Base-by-base conservation (phyloP, 2,329 filamentous ascomycete genomes). In the Cladophialophora exuberans region DNA sequence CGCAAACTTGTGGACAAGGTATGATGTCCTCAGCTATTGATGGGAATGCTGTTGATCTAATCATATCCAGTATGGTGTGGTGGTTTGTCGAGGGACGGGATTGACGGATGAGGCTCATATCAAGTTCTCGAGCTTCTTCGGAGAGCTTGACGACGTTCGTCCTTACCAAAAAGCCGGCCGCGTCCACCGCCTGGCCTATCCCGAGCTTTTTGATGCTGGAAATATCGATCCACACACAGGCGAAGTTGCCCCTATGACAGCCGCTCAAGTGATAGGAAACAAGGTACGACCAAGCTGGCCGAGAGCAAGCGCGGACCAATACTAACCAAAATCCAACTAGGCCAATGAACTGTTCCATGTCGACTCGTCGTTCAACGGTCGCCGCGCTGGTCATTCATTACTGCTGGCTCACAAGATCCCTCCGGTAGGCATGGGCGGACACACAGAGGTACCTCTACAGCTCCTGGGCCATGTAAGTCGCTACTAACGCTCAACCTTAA, bases 301-400 rank as follows among this genome's bases (percentile, higher is more conserved):
- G n/a, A n/a, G n/a, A n/a, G n/a, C n/a, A n/a, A n/a, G n/a, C n/a
- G n/a, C n/a, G n/a, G n/a, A 31, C 6, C 28, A 31, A 31, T 31
- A 31, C 13, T n/a, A n/a, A n/a, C n/a, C n/a, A n/a, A n/a, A n/a
- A n/a, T n/a, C 33, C 33, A 36, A 36, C 33, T 28, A 44, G 41
- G 44, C 18, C 6, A 47, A 47, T 23, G 44, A 33, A 11, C 15
- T 47, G n/a, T 47, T 33, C 28, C 44, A 47, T 17, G 44, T 25
- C 10, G 28, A 47, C 31, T 33, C 28, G 3, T 33, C 26, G n/a
- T 47, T 47, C 44, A 47, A 47, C 28, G 18, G n/a, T 4, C n/a
- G 44, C 20, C 26, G 44, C 26, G 31, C 44, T 2, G 26, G 31
- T 3, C 18, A 33, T 36, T 47, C 44, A 20, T 28, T 33, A 17